Percentiles rank a stretch among this genome's conserved stretches.
Conservation (phyloP, 2,329 filamentous ascomycete species). For the Stemphylium vesicarium region DNA sequence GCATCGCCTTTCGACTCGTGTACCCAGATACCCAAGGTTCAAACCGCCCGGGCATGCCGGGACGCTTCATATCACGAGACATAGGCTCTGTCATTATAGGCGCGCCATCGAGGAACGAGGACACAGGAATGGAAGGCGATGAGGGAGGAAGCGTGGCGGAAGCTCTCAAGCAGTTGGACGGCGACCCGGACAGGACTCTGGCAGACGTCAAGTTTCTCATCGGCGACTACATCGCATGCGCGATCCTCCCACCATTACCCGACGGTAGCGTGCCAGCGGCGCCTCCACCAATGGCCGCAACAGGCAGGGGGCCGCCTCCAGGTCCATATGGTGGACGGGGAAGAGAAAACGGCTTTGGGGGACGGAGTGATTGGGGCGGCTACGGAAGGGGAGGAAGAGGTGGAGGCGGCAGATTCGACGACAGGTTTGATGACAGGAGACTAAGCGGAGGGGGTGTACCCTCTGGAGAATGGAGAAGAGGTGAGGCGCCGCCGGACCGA, state of each 20-base stretch:
- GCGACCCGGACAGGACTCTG: constrained; percentile 75
- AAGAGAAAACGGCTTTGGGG: constrained; percentile 42
- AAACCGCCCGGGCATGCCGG: constrained; percentile 52
- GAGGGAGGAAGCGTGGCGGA: constrained; percentile 31
- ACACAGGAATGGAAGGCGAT: constrained; percentile 20
- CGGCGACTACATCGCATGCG: constrained; percentile 86
- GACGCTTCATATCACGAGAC: constrained; percentile 77
- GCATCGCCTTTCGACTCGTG: constrained; percentile 85
- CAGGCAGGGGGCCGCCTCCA: constrained; percentile 36
- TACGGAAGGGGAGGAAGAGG: constrained; percentile 48
- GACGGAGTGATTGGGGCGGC: constrained; percentile 35
- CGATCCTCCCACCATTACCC: constrained; percentile 75
- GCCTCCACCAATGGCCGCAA: constrained; percentile 54
- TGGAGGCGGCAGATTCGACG: constrained; percentile 41
- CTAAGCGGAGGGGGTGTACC: constrained; percentile 53
- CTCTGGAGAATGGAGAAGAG: constrained; percentile 70
- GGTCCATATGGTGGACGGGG: constrained; percentile 36
- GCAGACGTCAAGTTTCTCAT: constrained; percentile 81
- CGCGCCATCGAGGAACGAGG: constrained; percentile 45
- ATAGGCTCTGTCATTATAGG: constrained; percentile 80
- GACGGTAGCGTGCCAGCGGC: constrained; percentile 75
- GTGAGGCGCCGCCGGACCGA: constrained; percentile 65
- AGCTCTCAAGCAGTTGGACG: constrained; percentile 55
- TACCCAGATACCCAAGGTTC: constrained; percentile 73
- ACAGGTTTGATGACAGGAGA: constrained; percentile 44